phyloP scores from a whole-genome alignment of 768 basidiomycete genomes.

The Kwoniella dendrophila region DNA sequence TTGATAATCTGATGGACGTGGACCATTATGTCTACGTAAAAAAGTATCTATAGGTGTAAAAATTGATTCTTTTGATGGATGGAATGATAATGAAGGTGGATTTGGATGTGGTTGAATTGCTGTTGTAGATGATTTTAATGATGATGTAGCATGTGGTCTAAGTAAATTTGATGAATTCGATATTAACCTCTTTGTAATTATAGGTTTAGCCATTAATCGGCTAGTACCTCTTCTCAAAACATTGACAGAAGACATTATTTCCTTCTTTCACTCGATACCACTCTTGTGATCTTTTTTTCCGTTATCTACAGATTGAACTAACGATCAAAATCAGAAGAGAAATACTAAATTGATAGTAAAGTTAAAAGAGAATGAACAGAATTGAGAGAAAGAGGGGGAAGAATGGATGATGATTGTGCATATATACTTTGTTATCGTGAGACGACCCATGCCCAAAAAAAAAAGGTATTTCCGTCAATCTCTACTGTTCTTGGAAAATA shows the following conservation, averaged over 20 bases:
- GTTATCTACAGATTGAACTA: too few relatives aligned
- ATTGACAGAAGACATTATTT: slow-evolving; percentile 2
- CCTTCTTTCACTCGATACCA: background rate
- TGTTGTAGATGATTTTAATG: slow-evolving; percentile 41
- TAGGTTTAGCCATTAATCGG: slow-evolving; percentile 13
- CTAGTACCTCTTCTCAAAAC: background rate
- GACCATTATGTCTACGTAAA: slow-evolving; percentile 86
- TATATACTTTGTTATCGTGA: slow-evolving; percentile 4
- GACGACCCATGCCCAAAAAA: too few relatives aligned
- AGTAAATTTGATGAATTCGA: slow-evolving; percentile 20
- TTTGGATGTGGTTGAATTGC: slow-evolving; percentile 49
- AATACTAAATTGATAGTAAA: background rate
- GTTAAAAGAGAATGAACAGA: background rate
- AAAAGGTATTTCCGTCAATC: background rate
- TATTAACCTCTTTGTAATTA: slow-evolving; percentile 12
- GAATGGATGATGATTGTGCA: background rate
- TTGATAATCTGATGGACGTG: slow-evolving; percentile 75
- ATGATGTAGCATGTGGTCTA: slow-evolving; percentile 25
- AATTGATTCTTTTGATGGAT: slow-evolving; percentile 58
- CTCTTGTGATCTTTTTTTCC: too few relatives aligned
- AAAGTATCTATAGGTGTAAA: slow-evolving; percentile 89
- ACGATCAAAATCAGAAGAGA: background rate
- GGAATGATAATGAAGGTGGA: slow-evolving; percentile 34
- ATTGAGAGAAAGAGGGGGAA: background rate
- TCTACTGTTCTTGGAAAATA: slow-evolving; percentile 6